Percentiles rank a stretch among this genome's conserved stretches.
These are phyloP conservation scores for Didymella sp. DNA, from an alignment of 2,329 filamentous ascomycete species.

Conservation along the genomic window DNA sequence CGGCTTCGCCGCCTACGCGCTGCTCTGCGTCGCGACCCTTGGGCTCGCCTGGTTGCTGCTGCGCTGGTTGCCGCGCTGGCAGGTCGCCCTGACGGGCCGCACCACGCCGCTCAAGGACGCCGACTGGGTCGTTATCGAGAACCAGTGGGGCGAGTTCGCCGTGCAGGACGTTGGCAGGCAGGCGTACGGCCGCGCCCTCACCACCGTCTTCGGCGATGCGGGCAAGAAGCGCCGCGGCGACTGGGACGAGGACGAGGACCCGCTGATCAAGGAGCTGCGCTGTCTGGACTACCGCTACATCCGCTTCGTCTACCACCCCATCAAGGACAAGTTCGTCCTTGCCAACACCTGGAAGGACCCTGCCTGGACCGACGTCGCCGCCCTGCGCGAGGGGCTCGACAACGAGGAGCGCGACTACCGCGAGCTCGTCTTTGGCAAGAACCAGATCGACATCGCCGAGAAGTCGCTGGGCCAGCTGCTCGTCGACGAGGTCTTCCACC, in stretches of 20 bases:
- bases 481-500: slow-evolving; percentile 94
- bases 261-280: slow-evolving; percentile 75
- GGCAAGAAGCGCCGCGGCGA: slow-evolving; percentile 73
- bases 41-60: slow-evolving; percentile 85
- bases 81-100: slow-evolving; percentile 76
- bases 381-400: slow-evolving; percentile 80
- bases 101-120: slow-evolving; percentile 74
- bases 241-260: slow-evolving; percentile 74
- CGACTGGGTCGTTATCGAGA: slow-evolving; percentile 94
- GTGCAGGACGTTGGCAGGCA: slow-evolving; percentile 72
- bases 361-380: slow-evolving; percentile 78
- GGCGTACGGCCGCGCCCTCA: slow-evolving; percentile 67
- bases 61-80: slow-evolving; percentile 89
- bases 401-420: slow-evolving; percentile 85
- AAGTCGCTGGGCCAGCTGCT: slow-evolving; percentile 84
- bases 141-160: slow-evolving; percentile 93
- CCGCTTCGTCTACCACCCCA: slow-evolving; percentile 86
- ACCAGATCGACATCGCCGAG: slow-evolving; percentile 90
- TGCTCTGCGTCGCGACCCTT: slow-evolving; percentile 73
- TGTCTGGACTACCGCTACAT: slow-evolving; percentile 93
- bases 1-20: slow-evolving; percentile 73
- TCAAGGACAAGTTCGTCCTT: slow-evolving; percentile 86
- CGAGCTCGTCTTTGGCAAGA: slow-evolving; percentile 85
- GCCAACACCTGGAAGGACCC: slow-evolving; percentile 95
- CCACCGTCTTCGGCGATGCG: slow-evolving; percentile 71